Base-by-base conservation (phyloP, 78 protist species). In the Polysphondylium violaceum region DNA sequence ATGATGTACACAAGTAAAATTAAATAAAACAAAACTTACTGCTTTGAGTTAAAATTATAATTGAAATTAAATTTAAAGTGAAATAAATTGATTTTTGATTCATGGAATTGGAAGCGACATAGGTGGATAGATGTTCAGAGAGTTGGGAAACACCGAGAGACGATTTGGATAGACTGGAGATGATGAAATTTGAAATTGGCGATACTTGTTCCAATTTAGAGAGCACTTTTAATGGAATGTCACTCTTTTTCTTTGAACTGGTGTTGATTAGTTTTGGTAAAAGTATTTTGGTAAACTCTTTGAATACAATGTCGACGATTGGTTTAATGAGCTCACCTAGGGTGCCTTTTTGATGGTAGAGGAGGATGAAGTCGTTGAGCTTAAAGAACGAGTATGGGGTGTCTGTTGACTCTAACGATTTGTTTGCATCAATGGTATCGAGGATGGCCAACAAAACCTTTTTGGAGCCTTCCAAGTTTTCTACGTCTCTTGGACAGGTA, bases 21-120 rank as follows among this genome's bases (percentile, higher is more conserved):
- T 50, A 50, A 12, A 55, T 40, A 55, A 36, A 55, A 55, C 1
- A 16, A 31, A 25, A n/a, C 16, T 16, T 43, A 77, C 87, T 3
- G 61, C 61, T 68, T 79, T 53, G 88, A 79, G 38, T 3, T 31
- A 21, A 23, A 31, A 51, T 35, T 79, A 35, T 27, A 38, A 79
- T 65, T 44, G 88, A 79, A 67, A 79, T 79, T 25, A 79, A 25
- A 53, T 65, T 67, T 21, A 79, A 27, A 23, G 55, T 19, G 38
- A 36, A 31, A 65, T 65, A 79, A 53, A 79, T 55, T n/a, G 88
- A 79, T 67, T 50, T 63, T 50, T 64, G 59, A 38, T 36, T 44
- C 88, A 79, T 79, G 35, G 76, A 65, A 12, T 79, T 63, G 14
- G 31, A 12, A 5, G 38, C 50, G 14, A 79, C 71, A 51, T 53